Evolutionary conservation across 225 moss, liverwort and hornwort species (phyloP).

Genomic region (Straminergon stramineum): DNA sequence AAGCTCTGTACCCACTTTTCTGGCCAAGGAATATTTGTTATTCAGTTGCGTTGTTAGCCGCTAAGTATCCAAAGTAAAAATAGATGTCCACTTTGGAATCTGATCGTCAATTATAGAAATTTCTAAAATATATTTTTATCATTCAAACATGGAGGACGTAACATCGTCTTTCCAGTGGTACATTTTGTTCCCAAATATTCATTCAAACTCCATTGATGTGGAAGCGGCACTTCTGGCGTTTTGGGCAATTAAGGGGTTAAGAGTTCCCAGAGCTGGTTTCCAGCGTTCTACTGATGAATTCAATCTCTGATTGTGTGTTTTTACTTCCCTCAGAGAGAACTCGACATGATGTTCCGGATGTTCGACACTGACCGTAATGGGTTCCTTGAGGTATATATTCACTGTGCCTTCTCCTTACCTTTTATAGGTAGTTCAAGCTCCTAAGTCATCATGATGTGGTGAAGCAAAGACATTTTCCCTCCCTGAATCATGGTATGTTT

Average conservation of each 20-base stretch:
- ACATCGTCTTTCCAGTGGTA: not conserved
- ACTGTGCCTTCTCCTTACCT: not conserved
- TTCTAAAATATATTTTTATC: too few relatives aligned
- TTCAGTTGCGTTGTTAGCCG: not conserved
- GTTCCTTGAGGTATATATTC: conserved; percentile 31
- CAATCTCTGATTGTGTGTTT: not conserved
- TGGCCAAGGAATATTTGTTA: not conserved
- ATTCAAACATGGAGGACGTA: not conserved
- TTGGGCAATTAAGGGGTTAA: not conserved
- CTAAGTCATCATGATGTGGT: not conserved
- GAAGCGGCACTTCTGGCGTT: not conserved
- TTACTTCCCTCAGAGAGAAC: conserved; percentile 44
- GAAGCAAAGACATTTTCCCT: not conserved
- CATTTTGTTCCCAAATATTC: not conserved
- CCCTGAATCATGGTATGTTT: not conserved
- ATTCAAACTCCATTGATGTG: not conserved
- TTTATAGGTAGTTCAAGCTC: not conserved
- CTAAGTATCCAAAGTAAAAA: not conserved
- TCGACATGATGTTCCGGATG: conserved; percentile 74
- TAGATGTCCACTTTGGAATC: not conserved
- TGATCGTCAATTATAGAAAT: not conserved
- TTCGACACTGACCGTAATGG: conserved; percentile 61
- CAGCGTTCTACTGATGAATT: not conserved
- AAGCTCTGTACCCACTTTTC: not conserved
- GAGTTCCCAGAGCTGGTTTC: not conserved